Base-by-base conservation (phyloP, 2,329 filamentous ascomycete species). In the Camptophora hylomeconis region DNA sequence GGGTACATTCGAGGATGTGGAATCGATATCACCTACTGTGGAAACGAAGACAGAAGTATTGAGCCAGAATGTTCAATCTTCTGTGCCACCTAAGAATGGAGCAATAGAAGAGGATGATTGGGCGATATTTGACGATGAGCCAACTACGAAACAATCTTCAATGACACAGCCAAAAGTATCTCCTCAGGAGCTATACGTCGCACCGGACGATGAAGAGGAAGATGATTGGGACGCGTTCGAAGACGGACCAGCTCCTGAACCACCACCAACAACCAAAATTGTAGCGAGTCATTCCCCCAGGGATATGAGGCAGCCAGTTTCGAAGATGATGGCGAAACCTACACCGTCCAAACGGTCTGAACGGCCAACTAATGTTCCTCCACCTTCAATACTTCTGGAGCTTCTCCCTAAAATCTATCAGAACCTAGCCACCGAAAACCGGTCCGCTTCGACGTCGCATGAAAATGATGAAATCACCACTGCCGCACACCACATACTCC, bases 351-450 rank as follows among this genome's bases (percentile, higher is more conserved):
- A 7, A 7, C 22, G 11, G 13, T 31, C 25, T 10, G 15, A 40
- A 35, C 79, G 82, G 5, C 84, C 84, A 4, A 82, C 75, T 11
- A 94, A 93, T 47, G 74, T 94, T 5, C 87, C 87, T 7, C 87
- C 87, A 4, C 87, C 87, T 1, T 81, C 81, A 1, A 67, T 92
- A 12, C 62, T 95, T 9, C 65, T 95, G 13, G 75, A 80, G 6
- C 54, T 83, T 5, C 83, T 93, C 40, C 73, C 81, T 0, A 61
- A 69, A 5, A 58, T 92, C 4, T 71, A 93, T 36, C 63, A 35
- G 10, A 32, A 37, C 9, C 47, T 60, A 31, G 43, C 23, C 46
- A 32, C 26, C 50, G 43, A 9, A 24, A 17, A 17, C 5, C 24
- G 17, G 15, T 17, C 24, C 5, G 11, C 12, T 10, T 36, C 22